A percentile compares a stretch with the other conserved stretches of the same genome.
These are phyloP conservation scores for Cordyceps cateniannulata DNA, from an alignment of 2,329 filamentous ascomycete species.

Conservation along the genomic window DNA sequence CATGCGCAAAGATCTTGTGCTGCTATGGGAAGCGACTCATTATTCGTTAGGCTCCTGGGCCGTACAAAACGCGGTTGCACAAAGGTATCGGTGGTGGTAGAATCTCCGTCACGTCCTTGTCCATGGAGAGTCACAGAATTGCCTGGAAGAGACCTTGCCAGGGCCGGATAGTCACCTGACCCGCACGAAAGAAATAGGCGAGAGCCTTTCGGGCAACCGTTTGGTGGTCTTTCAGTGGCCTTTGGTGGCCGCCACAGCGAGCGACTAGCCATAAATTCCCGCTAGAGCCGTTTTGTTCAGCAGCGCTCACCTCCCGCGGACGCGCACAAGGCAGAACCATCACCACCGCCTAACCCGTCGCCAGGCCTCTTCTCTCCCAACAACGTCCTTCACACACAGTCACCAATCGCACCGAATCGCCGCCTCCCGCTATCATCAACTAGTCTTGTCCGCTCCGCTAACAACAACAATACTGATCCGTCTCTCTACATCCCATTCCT, in stretches of 20 bases:
- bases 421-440: neutral
- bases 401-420: neutral
- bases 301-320: neutral
- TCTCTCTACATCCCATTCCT: neutral
- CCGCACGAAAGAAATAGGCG: neutral
- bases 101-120: neutral
- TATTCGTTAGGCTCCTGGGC: neutral
- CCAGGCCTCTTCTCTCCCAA: constrained; percentile 1
- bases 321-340: constrained; percentile 9
- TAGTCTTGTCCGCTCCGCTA: neutral
- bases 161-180: neutral
- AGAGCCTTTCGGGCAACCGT: neutral
- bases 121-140: neutral
- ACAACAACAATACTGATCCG: neutral
- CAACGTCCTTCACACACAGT: neutral
- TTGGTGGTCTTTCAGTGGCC: neutral
- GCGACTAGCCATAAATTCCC: neutral
- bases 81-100: neutral
- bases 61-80: neutral
- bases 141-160: neutral
- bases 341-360: constrained; percentile 10
- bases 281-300: constrained; percentile 2
- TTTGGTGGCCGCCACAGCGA: neutral
- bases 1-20: neutral
- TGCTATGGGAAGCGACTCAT: neutral